A percentile compares a stretch with the other conserved stretches of the same genome.
Conservation (phyloP, 345 rosid genomes). For the Lepidium sativum region DNA sequence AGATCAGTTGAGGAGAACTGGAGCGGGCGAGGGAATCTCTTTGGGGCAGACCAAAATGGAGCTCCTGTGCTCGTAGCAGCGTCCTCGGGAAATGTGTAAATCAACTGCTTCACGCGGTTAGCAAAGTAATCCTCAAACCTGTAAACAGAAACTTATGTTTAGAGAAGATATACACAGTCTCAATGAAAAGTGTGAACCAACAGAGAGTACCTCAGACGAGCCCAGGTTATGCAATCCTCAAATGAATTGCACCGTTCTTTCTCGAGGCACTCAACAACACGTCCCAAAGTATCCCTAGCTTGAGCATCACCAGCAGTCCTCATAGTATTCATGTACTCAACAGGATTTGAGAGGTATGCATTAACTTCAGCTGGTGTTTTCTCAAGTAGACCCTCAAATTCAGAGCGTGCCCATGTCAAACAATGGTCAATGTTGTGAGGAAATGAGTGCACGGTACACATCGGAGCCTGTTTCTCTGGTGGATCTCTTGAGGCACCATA, state of each 20-base stretch:
- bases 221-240: constrained; percentile 87
- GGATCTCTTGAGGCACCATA: constrained; percentile 94
- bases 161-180: neutral
- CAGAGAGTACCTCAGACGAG: constrained; percentile 52
- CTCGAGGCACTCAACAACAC: constrained; percentile 70
- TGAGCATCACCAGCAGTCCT: constrained; percentile 81
- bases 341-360: constrained; percentile 60
- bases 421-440: constrained; percentile 97
- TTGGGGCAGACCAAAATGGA: constrained; percentile 99
- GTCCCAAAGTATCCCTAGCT: constrained; percentile 73
- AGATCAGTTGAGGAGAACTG: constrained; percentile 58
- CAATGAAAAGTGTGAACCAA: neutral
- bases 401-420: constrained; percentile 91
- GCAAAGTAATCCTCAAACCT: constrained; percentile 94
- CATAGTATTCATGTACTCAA: constrained; percentile 56
- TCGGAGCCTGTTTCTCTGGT: constrained; percentile 95
- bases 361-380: constrained; percentile 87
- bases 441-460: constrained; percentile 95
- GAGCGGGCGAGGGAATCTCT: constrained; percentile 85
- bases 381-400: constrained; percentile 89
- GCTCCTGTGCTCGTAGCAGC: constrained; percentile 86
- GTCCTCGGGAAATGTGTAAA: constrained; percentile 88
- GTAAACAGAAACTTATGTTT: constrained; percentile 18
- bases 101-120: constrained; percentile 80
- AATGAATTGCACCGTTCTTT: constrained; percentile 65